These are phyloP conservation scores for Phytopythium vexans DNA, from an alignment of 352 stramenopile genomes.

Conservation along the genomic window DNA sequence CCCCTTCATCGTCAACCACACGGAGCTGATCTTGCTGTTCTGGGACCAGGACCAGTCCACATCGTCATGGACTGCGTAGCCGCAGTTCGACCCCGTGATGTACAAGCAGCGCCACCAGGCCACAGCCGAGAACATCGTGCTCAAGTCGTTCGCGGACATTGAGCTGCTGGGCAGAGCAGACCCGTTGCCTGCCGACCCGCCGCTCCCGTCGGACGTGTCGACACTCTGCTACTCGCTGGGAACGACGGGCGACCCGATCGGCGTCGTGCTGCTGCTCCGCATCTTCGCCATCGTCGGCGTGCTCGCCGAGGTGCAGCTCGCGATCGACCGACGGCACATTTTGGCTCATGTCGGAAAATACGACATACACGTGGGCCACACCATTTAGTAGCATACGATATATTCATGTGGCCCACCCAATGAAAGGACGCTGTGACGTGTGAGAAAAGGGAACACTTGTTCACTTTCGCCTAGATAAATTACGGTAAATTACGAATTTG, in stretches of 20 bases:
- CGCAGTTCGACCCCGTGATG: slow-evolving; percentile 49
- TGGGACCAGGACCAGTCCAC: slow-evolving; percentile 48
- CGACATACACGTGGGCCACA: too few species aligned
- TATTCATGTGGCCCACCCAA: too few species aligned
- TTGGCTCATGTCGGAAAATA: too few species aligned
- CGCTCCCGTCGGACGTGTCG: slow-evolving; percentile 75
- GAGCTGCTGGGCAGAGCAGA: slow-evolving; percentile 30
- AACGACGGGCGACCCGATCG: slow-evolving; percentile 95
- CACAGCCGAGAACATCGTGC: slow-evolving; percentile 21
- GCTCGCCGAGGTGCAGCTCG: slow-evolving; percentile 29
- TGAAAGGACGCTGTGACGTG: too few species aligned
- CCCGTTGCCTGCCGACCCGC: slow-evolving; percentile 41
- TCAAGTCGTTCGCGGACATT: slow-evolving; percentile 46
- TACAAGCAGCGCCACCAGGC: slow-evolving; percentile 21
- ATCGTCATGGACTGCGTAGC: slow-evolving; percentile 48
- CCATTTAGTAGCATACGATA: too few species aligned
- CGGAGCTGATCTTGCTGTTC: slow-evolving; percentile 49
- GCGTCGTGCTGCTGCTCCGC: slow-evolving; percentile 92
- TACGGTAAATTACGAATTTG: too few species aligned
- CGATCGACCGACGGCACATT: too few species aligned
- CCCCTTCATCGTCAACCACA: slow-evolving; percentile 71
- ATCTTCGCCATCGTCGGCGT: slow-evolving; percentile 39
- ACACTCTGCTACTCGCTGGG: slow-evolving; percentile 95
- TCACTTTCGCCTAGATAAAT: too few species aligned
- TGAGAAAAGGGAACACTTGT: too few species aligned